Conservation (phyloP, 371 early-diverging fungal species). For the Haplosporangium sp. region DNA sequence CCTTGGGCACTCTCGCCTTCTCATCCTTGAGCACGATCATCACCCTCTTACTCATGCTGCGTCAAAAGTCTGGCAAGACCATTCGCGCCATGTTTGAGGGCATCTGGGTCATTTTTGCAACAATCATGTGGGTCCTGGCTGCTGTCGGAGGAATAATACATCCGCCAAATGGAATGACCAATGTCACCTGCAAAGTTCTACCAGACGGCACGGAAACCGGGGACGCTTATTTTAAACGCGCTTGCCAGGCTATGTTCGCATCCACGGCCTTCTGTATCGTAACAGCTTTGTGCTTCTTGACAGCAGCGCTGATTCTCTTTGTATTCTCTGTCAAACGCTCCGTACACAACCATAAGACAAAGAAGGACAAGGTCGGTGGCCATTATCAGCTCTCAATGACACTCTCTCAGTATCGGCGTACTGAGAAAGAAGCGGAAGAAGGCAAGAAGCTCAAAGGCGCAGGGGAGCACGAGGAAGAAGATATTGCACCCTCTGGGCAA, state of each 20-base stretch:
- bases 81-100: conserved; percentile 22
- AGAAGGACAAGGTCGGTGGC: conserved; percentile 27
- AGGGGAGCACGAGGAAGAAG: conserved; percentile 37
- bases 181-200: conserved; percentile 27
- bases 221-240: conserved; percentile 25
- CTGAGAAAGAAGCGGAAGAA: conserved; percentile 27
- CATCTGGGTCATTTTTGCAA: conserved; percentile 30
- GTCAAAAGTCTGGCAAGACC: conserved; percentile 38
- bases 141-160: conserved; percentile 27
- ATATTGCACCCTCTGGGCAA: background rate
- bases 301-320: conserved; percentile 15
- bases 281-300: conserved; percentile 28
- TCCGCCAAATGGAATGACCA: conserved; percentile 32
- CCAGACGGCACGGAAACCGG: conserved; percentile 25
- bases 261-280: conserved; percentile 39
- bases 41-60: conserved; percentile 25
- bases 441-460: conserved; percentile 33
- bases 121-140: conserved; percentile 24
- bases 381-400: conserved; percentile 17
- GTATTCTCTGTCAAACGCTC: conserved; percentile 23
- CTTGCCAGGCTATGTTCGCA: conserved; percentile 47
- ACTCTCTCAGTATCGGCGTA: conserved; percentile 29
- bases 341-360: conserved; percentile 16
- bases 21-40: conserved; percentile 21
- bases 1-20: conserved; percentile 30